Evolutionary conservation across 2,329 filamentous ascomycete genomes (phyloP).

Genomic region (Nothopassalora personata): DNA sequence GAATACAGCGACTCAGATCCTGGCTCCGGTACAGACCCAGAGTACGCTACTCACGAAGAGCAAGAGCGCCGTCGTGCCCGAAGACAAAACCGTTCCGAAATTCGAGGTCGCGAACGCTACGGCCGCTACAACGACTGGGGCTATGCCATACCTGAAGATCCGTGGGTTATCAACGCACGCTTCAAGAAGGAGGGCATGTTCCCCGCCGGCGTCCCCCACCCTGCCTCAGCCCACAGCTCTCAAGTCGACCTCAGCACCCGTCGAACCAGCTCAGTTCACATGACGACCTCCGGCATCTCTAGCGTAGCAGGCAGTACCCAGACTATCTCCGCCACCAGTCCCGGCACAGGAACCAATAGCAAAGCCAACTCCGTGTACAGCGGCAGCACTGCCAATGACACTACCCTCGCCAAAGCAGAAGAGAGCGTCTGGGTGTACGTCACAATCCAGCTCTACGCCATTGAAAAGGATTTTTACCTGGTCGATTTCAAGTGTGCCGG

Average conservation of each 20-base stretch:
- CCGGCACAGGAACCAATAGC: slow-evolving; percentile 8
- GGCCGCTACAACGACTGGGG: slow-evolving; percentile 50
- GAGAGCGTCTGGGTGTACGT: slow-evolving; percentile 87
- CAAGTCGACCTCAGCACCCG: slow-evolving; percentile 40
- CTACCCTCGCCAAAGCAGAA: slow-evolving; percentile 39
- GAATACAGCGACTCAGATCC: slow-evolving; percentile 37
- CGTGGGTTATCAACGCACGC: slow-evolving; percentile 88
- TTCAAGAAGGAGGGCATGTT: slow-evolving; percentile 78
- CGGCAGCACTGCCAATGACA: slow-evolving; percentile 8
- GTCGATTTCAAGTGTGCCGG: slow-evolving; percentile 99
- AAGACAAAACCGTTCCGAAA: slow-evolving; percentile 14
- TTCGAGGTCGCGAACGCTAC: slow-evolving; percentile 37
- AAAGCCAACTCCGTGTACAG: slow-evolving; percentile 10
- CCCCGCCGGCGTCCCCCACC: slow-evolving; percentile 46
- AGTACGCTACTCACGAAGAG: slow-evolving; percentile 34
- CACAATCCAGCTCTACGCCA: slow-evolving; percentile 92
- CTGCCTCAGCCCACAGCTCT: slow-evolving; percentile 46
- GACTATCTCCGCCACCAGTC: slow-evolving; percentile 25
- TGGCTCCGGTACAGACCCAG: slow-evolving; percentile 35
- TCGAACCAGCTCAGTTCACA: slow-evolving; percentile 23
- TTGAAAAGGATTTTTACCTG: slow-evolving; percentile 87
- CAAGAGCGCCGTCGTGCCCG: slow-evolving; percentile 29
- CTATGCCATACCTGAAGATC: slow-evolving; percentile 82
- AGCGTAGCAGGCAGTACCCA: slow-evolving; percentile 25
- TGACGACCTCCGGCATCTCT: slow-evolving; percentile 18